Base-by-base conservation (phyloP, 768 basidiomycete species). In the Panaeolus cyanescens region DNA sequence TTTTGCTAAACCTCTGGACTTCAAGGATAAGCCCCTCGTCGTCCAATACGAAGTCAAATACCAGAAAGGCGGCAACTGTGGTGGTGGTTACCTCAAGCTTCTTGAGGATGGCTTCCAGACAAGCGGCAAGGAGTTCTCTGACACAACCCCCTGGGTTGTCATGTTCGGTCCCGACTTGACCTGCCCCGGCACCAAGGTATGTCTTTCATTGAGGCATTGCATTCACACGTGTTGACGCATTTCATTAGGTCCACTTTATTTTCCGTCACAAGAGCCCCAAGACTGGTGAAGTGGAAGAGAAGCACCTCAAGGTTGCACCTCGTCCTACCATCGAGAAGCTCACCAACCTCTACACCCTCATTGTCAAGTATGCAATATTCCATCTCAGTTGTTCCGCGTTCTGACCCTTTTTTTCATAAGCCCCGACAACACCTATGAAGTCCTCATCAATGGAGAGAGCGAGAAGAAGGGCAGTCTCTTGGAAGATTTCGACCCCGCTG, bases 1-100 rank as follows among this genome's bases (percentile, higher is more conserved):
- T 12, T 95, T 99, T 77, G 68, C 77, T 13, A 73, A 82, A 60
- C 83, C 93, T 57, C 80, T 98, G 70, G 88, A 91, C 81, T 93
- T 96, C 79, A 83, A 83, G 68, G 78, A 85, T 60, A 84, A 96
- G 77, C 91, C 96, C 42, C 82, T 99, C 45, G 95, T 99, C 65
- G 90, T 99, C 19, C 95, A 97, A 73, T 99, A 99, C 70, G 97
- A 99, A 74, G 97, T 97, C 80, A 96, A 99, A 80, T 95, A 97
- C 76, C 96, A 99, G 82, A 95, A 98, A 78, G 96, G 96, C 40
- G 93, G 97, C 54, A 97, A 97, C 78, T 99, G 97, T 70, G 97
- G 97, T 76, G 97, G 97, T 80, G 97, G 97, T 36, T 99, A 99
- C 79, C 79, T 99, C 80, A 99, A 99, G 78, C 88, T 99, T 59